These are phyloP conservation scores for Aspergillus costaricaensis DNA, from an alignment of 2,329 filamentous ascomycete species.

Conservation along the genomic window DNA sequence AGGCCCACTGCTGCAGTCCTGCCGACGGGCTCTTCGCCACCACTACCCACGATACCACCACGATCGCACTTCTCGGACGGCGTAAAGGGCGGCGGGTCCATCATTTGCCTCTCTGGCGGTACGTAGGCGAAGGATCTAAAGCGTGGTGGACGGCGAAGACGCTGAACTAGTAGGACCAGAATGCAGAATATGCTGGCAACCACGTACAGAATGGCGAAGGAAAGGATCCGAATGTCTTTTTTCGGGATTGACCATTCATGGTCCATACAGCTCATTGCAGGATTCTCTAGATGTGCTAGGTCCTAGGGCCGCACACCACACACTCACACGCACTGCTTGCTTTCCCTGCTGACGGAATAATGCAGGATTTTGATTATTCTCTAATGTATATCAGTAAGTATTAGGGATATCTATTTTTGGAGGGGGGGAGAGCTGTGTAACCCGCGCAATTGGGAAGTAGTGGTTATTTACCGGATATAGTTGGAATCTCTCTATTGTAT, in stretches of 20 bases:
- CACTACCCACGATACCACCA: constrained; percentile 2
- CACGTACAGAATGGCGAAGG: constrained; percentile 21
- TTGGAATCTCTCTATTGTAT: neutral
- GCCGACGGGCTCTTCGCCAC: constrained; percentile 20
- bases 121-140: constrained; percentile 11
- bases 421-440: neutral
- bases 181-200: constrained; percentile 21
- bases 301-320: neutral
- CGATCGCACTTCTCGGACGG: constrained; percentile 14
- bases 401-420: neutral
- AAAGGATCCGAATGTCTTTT: constrained; percentile 11
- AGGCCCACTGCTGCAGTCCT: constrained; percentile 11
- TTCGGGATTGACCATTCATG: constrained; percentile 10
- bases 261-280: constrained; percentile 21
- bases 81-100: constrained; percentile 19
- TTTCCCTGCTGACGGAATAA: neutral
- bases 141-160: constrained; percentile 21
- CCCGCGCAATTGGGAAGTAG: neutral
- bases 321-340: neutral
- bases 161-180: constrained; percentile 19
- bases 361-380: neutral
- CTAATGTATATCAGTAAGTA: neutral
- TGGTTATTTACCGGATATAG: neutral
- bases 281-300: neutral
- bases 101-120: constrained; percentile 22